phyloP scores from a whole-genome alignment of 257 asterid genomes.

The Anisodus acutangulus region DNA sequence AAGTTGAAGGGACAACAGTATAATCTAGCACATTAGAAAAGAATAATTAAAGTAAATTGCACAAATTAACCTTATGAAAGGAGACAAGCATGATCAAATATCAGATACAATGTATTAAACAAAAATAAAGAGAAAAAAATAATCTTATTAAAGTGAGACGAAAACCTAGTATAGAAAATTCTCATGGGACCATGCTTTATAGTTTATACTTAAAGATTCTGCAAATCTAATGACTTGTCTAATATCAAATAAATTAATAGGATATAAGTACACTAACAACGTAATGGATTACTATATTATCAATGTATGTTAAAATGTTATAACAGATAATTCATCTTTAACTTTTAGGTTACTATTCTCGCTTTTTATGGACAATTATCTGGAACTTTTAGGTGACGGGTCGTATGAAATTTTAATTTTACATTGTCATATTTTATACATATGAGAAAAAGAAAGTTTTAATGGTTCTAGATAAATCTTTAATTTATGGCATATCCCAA shows the following conservation, averaged over 20 bases:
- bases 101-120: slow-evolving; percentile 37
- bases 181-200: slow-evolving; percentile 34
- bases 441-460: neutral
- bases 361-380: neutral
- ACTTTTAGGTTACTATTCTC: neutral
- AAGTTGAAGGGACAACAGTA: neutral
- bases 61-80: slow-evolving; percentile 26
- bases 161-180: slow-evolving; percentile 27
- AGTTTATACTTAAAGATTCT: slow-evolving; percentile 43
- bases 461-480: slow-evolving; percentile 51
- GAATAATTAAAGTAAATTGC: neutral
- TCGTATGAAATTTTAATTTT: neutral
- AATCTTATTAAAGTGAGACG: slow-evolving; percentile 17
- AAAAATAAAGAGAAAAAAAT: slow-evolving; percentile 21
- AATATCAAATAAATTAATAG: slow-evolving; percentile 33
- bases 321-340: neutral
- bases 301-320: neutral
- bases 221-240: slow-evolving; percentile 49
- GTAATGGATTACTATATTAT: too few species aligned
- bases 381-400: neutral
- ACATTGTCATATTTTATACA: neutral
- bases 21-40: neutral
- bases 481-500: slow-evolving; percentile 37
- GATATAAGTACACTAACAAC: neutral
- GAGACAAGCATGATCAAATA: slow-evolving; percentile 42